Evolutionary conservation across 495 filamentous ascomycete genomes (phyloP).

Genomic region (Amphirosellinia nigrospora): DNA sequence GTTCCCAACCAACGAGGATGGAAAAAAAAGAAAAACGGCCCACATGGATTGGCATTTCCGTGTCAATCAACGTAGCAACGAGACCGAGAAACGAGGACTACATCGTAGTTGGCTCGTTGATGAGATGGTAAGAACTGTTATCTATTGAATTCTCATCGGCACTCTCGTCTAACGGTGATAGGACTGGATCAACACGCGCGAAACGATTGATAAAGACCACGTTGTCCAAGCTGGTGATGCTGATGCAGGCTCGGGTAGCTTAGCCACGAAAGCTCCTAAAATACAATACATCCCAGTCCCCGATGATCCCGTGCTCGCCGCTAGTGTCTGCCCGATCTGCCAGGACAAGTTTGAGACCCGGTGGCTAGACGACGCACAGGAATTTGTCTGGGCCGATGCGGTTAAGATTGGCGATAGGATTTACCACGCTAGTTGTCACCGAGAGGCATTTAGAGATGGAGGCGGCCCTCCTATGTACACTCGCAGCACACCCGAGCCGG

Average conservation of each 20-base stretch:
- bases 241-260: slow-evolving; percentile 27
- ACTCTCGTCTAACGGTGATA: slow-evolving; percentile 35
- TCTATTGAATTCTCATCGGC: background rate
- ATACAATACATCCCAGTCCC: slow-evolving; percentile 82
- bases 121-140: slow-evolving; percentile 72
- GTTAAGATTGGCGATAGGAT: slow-evolving; percentile 76
- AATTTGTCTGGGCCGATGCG: slow-evolving; percentile 97
- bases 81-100: slow-evolving; percentile 79
- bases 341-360: slow-evolving; percentile 89
- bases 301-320: slow-evolving; percentile 71
- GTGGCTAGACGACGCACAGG: slow-evolving; percentile 90
- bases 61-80: slow-evolving; percentile 86
- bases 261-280: slow-evolving; percentile 53
- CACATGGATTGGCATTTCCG: slow-evolving; percentile 99
- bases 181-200: slow-evolving; percentile 90
- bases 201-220: slow-evolving; percentile 70
- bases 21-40: slow-evolving; percentile 81
- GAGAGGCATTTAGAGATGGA: slow-evolving; percentile 76
- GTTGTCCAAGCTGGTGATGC: slow-evolving; percentile 39
- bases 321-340: slow-evolving; percentile 85
- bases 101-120: slow-evolving; percentile 93
- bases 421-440: slow-evolving; percentile 89
- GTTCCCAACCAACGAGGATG: slow-evolving; percentile 77
- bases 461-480: slow-evolving; percentile 52
- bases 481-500: slow-evolving; percentile 65